Percentiles rank a stretch among this genome's conserved stretches.
Evolutionary conservation across 2,329 filamentous ascomycete species (phyloP).

Genomic region (Ceratocystis alfenasii): DNA sequence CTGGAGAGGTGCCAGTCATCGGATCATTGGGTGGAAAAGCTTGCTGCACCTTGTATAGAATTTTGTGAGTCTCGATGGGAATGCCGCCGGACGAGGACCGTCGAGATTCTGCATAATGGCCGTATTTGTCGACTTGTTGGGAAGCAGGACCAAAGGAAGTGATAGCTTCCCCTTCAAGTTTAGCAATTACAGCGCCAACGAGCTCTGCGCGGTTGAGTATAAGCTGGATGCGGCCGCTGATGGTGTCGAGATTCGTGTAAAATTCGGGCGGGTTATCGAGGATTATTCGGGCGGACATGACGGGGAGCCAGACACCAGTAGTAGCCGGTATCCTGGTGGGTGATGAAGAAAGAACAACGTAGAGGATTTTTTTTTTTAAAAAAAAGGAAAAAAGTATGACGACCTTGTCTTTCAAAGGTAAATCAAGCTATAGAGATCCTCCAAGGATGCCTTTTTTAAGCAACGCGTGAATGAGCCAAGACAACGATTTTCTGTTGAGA

Average conservation of each 20-base stretch:
- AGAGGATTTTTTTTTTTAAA: background rate
- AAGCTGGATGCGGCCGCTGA: conserved; percentile 51
- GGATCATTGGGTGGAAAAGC: conserved; percentile 54
- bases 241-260: conserved; percentile 68
- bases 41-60: conserved; percentile 60
- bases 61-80: conserved; percentile 53
- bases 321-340: background rate
- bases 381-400: background rate
- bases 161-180: conserved; percentile 67
- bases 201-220: conserved; percentile 53
- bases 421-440: background rate
- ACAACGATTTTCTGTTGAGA: background rate
- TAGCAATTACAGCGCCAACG: conserved; percentile 63
- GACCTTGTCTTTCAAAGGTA: background rate
- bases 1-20: conserved; percentile 33
- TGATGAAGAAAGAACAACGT: background rate
- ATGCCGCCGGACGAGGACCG: conserved; percentile 26
- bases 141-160: conserved; percentile 45
- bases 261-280: conserved; percentile 57
- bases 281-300: conserved; percentile 55
- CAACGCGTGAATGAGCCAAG: background rate
- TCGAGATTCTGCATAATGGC: conserved; percentile 28
- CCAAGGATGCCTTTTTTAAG: background rate
- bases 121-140: conserved; percentile 28
- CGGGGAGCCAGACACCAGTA: conserved; percentile 21